Evolutionary conservation across 306 rosid species (phyloP).

Genomic region (Lathyrus sativus): DNA sequence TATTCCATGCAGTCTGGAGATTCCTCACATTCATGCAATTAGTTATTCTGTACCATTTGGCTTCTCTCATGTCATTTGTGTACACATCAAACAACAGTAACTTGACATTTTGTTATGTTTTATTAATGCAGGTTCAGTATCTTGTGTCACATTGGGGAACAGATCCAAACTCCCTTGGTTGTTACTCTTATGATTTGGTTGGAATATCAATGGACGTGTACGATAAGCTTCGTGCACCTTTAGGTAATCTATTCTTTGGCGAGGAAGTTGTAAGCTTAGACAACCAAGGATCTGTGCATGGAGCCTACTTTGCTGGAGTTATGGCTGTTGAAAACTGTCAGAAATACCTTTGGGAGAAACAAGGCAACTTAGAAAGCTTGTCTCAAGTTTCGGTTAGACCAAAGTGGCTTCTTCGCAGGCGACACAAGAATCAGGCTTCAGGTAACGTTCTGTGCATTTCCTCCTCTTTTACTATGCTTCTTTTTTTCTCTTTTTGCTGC

Average conservation of each 20-base stretch:
- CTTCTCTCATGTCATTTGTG: no score
- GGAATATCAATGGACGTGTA: slow-evolving; percentile 69
- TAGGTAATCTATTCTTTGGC: slow-evolving; percentile 62
- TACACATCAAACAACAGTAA: no score
- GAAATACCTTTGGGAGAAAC: slow-evolving; percentile 39
- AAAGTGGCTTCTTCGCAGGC: no score
- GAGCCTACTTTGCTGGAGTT: slow-evolving; percentile 58
- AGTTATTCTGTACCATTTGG: no score
- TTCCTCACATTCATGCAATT: no score
- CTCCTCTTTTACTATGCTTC: no score
- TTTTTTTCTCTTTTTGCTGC: no score
- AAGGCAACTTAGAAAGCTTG: slow-evolving; percentile 39
- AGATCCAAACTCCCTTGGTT: slow-evolving; percentile 73
- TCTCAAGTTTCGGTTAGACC: slow-evolving; percentile 42
- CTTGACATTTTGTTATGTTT: no score
- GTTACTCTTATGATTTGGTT: slow-evolving; percentile 69
- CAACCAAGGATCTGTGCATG: slow-evolving; percentile 77
- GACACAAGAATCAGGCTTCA: no score
- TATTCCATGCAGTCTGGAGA: no score
- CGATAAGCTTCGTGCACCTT: slow-evolving; percentile 68
- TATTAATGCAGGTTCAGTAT: slow-evolving; percentile 75
- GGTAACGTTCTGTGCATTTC: no score
- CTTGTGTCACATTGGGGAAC: slow-evolving; percentile 80
- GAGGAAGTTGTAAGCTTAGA: slow-evolving; percentile 65
- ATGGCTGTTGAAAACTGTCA: slow-evolving; percentile 57